Base-by-base conservation (phyloP, 768 basidiomycete species). In the Chalciporus chontae region DNA sequence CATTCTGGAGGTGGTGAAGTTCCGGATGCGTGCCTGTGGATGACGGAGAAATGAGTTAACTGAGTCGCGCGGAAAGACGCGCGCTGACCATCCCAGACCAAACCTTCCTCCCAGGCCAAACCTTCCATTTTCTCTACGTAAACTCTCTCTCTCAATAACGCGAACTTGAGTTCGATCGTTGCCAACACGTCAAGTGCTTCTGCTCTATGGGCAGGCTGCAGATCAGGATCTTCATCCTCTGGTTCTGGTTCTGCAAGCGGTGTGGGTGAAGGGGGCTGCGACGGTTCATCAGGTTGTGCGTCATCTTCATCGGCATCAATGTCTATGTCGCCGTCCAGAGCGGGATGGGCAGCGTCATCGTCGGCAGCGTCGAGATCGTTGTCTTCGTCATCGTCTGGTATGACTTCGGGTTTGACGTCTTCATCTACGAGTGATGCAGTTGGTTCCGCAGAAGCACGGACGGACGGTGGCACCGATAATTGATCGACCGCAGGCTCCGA, bases 91-190 rank as follows among this genome's bases (percentile, higher is more conserved):
- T 85, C 79, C 24, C 79, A 73, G 19, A 98, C 77, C 59, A 94
- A 73, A 13, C 79, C 71, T 62, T 97, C 93, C 67, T 98, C 95
- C 81, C 85, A 87, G 29, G 89, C 86, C 8, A 95, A 72, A 4
- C 81, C 83, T 36, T 93, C 89, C 91, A 97, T 93, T 66, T 94
- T 89, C 71, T 98, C 95, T 17, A 97, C 76, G 66, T 94, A 97
- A 14, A 97, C 75, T 43, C 83, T 76, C 65, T 97, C 94, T 41
- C 95, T 72, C 48, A 97, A 68, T 27, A 87, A 70, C 0, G 94
- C 94, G 67, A 94, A 96, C 61, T 90, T 91, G 69, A 97, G 81
- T 63, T 99, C 95, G 58, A 99, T 94, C 40, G 76, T 78, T 3
- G 94, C 87, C 7, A 97, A 73, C 0, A 87, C 85, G 51, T 94